Percentiles rank a stretch among this genome's conserved stretches.
These are phyloP conservation scores for Aspergillus luchuensis DNA, from an alignment of 2,329 filamentous ascomycete species.

Conservation along the genomic window DNA sequence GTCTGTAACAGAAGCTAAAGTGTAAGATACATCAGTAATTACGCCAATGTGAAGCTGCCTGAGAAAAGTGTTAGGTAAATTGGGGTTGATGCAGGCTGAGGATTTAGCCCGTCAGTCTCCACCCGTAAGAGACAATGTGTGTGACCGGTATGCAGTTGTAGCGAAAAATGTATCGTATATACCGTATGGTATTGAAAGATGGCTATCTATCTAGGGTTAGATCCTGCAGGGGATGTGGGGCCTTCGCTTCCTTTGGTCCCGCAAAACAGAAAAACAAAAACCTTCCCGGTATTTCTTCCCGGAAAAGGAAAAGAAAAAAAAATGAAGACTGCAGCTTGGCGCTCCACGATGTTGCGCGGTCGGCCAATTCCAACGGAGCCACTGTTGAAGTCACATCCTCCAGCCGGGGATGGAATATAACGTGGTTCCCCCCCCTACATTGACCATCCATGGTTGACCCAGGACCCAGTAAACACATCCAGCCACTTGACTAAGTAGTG, in stretches of 20 bases:
- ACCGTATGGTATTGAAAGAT: neutral
- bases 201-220: neutral
- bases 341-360: slow-evolving; percentile 45
- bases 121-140: neutral
- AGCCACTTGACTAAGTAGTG: too few relatives aligned
- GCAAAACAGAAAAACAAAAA: neutral
- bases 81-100: neutral
- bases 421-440: slow-evolving; percentile 67
- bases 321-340: slow-evolving; percentile 42
- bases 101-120: neutral
- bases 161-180: neutral
- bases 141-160: too few relatives aligned
- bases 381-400: slow-evolving; percentile 68
- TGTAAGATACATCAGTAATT: neutral
- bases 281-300: too few relatives aligned
- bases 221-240: neutral
- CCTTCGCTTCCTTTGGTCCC: neutral
- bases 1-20: too few relatives aligned
- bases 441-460: slow-evolving; percentile 58
- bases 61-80: neutral
- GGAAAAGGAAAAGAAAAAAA: too few relatives aligned
- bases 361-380: slow-evolving; percentile 50
- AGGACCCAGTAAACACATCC: slow-evolving; percentile 54
- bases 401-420: slow-evolving; percentile 64
- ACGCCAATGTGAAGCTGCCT: neutral